Evolutionary conservation across 208 protist species (phyloP).

Genomic region (Leishmania mexicana): DNA sequence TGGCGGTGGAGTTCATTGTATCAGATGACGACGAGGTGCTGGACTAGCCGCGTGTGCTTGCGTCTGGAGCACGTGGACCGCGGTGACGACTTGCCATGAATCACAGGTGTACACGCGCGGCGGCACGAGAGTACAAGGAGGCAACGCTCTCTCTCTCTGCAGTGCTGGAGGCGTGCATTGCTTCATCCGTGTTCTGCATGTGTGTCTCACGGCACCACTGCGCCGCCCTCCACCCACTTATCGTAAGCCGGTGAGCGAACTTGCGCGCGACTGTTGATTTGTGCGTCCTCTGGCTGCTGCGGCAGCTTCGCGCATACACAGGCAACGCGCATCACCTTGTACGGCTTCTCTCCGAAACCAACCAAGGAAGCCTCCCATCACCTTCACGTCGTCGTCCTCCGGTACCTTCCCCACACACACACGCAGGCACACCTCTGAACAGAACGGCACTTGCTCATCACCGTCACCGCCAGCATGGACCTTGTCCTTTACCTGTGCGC

Average conservation of each 20-base stretch:
- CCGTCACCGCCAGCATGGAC: no score
- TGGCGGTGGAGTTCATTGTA: neutral
- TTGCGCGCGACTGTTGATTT: neutral
- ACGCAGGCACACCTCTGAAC: neutral
- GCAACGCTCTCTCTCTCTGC: neutral
- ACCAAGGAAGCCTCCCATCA: no score
- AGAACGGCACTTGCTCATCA: no score
- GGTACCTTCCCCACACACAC: neutral
- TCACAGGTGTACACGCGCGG: neutral
- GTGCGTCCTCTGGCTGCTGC: no score
- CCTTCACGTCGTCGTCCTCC: neutral
- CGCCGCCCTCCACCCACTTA: neutral
- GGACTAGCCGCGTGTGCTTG: neutral
- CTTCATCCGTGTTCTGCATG: neutral
- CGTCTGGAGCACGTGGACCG: no score
- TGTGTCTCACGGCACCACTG: neutral
- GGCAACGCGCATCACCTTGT: no score
- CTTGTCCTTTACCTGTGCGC: no score
- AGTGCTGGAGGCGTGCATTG: neutral
- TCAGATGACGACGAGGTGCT: conserved; percentile 14
- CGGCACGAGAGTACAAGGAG: neutral
- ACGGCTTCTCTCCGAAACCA: no score
- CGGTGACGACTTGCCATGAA: neutral
- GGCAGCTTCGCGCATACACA: no score
- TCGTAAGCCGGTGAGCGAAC: neutral